Percentiles rank a stretch among this genome's conserved stretches.
These are phyloP conservation scores for Neofusicoccum cordaticola DNA, from an alignment of 2,329 filamentous ascomycete species.

Conservation along the genomic window DNA sequence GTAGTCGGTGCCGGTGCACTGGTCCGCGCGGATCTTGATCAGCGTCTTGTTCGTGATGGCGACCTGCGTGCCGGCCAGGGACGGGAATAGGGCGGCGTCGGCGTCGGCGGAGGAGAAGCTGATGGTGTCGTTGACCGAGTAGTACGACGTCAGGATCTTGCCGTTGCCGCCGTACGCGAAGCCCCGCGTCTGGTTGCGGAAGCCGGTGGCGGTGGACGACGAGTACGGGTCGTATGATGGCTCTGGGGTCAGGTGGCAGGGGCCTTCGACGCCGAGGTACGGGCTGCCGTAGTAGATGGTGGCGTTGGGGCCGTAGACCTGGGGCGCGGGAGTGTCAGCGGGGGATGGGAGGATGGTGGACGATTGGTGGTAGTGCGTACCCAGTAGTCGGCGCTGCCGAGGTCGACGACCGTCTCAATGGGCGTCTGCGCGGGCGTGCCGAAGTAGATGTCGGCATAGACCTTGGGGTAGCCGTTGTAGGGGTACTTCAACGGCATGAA, in stretches of 20 bases:
- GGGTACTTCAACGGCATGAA: too few relatives aligned
- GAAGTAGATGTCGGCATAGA: too few relatives aligned
- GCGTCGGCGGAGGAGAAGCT: background rate
- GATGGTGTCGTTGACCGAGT: background rate
- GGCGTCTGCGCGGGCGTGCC: too few relatives aligned
- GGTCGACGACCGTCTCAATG: too few relatives aligned
- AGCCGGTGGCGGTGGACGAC: background rate
- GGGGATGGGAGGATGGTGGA: too few relatives aligned
- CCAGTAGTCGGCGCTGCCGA: too few relatives aligned
- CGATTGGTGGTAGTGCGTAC: too few relatives aligned
- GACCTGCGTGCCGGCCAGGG: conserved; percentile 27
- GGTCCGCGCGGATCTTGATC: conserved; percentile 17
- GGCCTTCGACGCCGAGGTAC: background rate
- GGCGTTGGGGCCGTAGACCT: conserved; percentile 18
- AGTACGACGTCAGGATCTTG: conserved; percentile 2
- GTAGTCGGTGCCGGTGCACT: conserved; percentile 24
- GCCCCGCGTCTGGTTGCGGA: background rate
- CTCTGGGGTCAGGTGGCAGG: conserved; percentile 15
- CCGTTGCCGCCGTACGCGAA: conserved; percentile 18
- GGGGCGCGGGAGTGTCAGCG: background rate
- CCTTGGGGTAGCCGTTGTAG: too few relatives aligned
- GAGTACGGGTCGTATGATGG: conserved; percentile 10
- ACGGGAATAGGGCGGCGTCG: too few relatives aligned
- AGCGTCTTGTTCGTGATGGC: conserved; percentile 19
- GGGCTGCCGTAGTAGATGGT: conserved; percentile 19